Conservation (phyloP, 176 grass and related monocot genomes). For the Avena insularis region DNA sequence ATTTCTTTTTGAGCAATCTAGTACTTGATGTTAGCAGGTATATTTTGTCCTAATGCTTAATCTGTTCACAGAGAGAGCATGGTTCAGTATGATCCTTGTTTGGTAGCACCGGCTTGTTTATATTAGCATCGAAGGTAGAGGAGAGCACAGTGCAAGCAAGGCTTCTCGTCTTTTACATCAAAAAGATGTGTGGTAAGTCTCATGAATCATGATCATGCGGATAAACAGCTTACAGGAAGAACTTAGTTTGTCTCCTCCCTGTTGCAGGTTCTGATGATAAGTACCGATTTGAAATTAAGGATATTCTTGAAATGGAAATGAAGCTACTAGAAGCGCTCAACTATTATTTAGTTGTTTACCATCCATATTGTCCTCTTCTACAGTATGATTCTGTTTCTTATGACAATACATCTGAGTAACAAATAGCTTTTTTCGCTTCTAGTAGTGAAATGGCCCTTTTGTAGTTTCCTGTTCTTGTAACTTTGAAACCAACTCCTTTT, state of each 20-base stretch:
- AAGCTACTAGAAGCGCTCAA: constrained; percentile 96
- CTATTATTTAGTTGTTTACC: constrained; percentile 97
- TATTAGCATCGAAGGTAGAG: constrained; percentile 97
- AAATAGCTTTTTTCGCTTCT: neutral
- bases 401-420: neutral
- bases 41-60: constrained; percentile 10
- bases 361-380: constrained; percentile 91
- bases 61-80: constrained; percentile 76
- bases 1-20: neutral
- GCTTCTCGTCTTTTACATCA: constrained; percentile 98
- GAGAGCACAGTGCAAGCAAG: constrained; percentile 98
- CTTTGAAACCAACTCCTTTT: neutral
- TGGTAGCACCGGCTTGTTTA: constrained; percentile 95
- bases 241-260: neutral
- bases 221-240: constrained; percentile 22
- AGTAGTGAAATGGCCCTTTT: neutral
- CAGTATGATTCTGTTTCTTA: constrained; percentile 66
- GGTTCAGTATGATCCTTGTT: constrained; percentile 88
- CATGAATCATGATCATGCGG: constrained; percentile 17
- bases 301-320: constrained; percentile 99
- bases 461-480: neutral
- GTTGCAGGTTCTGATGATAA: constrained; percentile 75
- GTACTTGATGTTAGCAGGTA: neutral
- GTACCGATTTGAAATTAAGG: constrained; percentile 98
- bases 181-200: constrained; percentile 84